A percentile compares a stretch with the other conserved stretches of the same genome.
phyloP scores from a whole-genome alignment of 371 early-diverging fungal species.

The Lichtheimia corymbifera region DNA sequence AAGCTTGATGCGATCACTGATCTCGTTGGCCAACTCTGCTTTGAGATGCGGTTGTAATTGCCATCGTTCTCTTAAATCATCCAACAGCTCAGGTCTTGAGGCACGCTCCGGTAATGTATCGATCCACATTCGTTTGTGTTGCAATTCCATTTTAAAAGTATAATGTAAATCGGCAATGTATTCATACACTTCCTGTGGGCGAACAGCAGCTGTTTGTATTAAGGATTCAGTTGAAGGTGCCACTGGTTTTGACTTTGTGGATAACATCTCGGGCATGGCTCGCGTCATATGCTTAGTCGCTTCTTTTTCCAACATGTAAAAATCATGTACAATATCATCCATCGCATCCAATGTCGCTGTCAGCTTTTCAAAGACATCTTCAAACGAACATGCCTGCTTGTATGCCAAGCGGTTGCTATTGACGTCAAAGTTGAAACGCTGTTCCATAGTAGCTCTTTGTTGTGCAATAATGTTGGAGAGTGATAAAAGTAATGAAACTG shows the following conservation, averaged over 20 bases:
- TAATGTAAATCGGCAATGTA: slow-evolving; percentile 4
- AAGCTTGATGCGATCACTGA: slow-evolving; percentile 13
- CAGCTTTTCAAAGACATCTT: background rate
- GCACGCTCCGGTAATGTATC: background rate
- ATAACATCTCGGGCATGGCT: background rate
- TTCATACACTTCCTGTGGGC: slow-evolving; percentile 5
- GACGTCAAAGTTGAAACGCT: background rate
- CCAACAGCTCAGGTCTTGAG: background rate
- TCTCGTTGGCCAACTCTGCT: background rate
- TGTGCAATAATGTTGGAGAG: slow-evolving; percentile 5
- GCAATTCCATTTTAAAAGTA: slow-evolving; percentile 6
- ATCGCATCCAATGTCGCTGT: background rate
- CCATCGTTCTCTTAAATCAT: slow-evolving; percentile 4
- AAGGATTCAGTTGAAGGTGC: slow-evolving; percentile 13
- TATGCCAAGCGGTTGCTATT: slow-evolving; percentile 3
- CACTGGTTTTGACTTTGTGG: background rate
- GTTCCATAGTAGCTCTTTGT: slow-evolving; percentile 3
- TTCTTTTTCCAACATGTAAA: slow-evolving; percentile 7
- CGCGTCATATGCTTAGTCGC: background rate
- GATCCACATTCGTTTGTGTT: slow-evolving; percentile 8
- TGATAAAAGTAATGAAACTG: slow-evolving; percentile 9
- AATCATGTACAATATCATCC: slow-evolving; percentile 3
- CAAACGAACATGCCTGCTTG: slow-evolving; percentile 9
- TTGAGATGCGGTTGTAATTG: background rate
- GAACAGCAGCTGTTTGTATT: slow-evolving; percentile 14